Evolutionary conservation across 2,329 filamentous ascomycete species (phyloP).

Genomic region (Xylogone sp.): DNA sequence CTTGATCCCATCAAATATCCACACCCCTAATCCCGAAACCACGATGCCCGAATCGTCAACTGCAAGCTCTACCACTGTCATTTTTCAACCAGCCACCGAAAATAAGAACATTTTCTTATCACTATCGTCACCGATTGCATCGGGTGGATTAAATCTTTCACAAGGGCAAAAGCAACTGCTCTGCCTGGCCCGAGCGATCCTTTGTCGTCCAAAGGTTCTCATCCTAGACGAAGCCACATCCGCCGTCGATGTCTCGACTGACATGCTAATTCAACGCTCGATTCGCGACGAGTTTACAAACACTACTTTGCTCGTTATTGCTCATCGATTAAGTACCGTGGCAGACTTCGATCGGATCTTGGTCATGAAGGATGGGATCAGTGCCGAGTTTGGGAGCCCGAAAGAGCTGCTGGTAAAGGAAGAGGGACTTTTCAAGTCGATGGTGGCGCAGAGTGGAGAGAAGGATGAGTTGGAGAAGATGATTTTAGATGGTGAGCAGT

Average conservation of each 20-base stretch:
- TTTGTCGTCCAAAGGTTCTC: conserved; percentile 68
- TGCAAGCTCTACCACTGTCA: not conserved
- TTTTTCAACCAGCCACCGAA: conserved; percentile 21
- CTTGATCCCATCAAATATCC: conserved; percentile 49
- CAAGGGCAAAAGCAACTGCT: conserved; percentile 72
- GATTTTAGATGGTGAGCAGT: not conserved
- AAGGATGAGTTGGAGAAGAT: conserved; percentile 10
- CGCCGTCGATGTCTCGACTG: conserved; percentile 71
- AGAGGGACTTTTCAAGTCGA: conserved; percentile 16
- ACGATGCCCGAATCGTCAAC: not conserved
- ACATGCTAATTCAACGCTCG: conserved; percentile 67
- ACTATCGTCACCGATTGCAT: conserved; percentile 58
- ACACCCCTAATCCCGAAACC: not conserved
- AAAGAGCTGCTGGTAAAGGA: conserved; percentile 41
- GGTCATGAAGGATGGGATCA: conserved; percentile 62
- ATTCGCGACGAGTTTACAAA: conserved; percentile 68
- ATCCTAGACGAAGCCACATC: conserved; percentile 75
- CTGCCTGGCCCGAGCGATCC: conserved; percentile 68
- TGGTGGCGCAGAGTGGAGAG: conserved; percentile 19
- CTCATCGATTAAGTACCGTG: conserved; percentile 70
- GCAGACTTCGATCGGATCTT: conserved; percentile 71
- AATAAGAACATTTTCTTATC: conserved; percentile 64
- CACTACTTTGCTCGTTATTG: conserved; percentile 68
- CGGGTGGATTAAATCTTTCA: conserved; percentile 68
- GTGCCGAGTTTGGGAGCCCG: conserved; percentile 64